phyloP scores from a whole-genome alignment of 768 basidiomycete species.

The Lactifluus pinguis region DNA sequence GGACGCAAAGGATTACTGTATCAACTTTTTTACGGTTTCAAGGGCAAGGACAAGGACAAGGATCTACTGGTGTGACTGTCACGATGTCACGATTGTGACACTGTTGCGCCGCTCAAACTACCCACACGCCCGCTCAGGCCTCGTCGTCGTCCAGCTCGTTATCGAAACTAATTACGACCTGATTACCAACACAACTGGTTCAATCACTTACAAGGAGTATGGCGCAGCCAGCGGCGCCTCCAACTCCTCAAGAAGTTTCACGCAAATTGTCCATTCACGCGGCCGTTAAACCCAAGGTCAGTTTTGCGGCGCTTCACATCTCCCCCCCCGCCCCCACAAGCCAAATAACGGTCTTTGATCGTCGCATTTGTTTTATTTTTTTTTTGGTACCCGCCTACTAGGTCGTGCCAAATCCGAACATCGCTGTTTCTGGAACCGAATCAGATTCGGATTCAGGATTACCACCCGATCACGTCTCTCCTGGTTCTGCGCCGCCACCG shows the following conservation, averaged over 20 bases:
- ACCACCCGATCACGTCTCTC: slow-evolving; percentile 36
- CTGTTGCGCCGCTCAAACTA: not conserved
- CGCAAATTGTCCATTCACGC: slow-evolving; percentile 78
- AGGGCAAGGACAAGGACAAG: not conserved
- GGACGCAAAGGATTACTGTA: not conserved
- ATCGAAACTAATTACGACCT: not conserved
- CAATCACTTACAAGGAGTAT: not conserved
- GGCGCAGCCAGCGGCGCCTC: slow-evolving; percentile 42
- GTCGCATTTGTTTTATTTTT: not conserved
- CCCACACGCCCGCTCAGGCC: not conserved
- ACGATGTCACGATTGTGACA: slow-evolving; percentile 6
- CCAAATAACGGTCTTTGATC: too few species aligned
- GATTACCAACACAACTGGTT: not conserved
- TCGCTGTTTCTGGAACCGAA: slow-evolving; percentile 61
- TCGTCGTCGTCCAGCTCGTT: slow-evolving; percentile 7
- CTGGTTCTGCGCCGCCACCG: slow-evolving; percentile 6
- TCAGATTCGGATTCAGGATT: slow-evolving; percentile 78
- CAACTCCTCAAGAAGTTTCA: slow-evolving; percentile 79
- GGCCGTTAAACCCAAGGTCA: slow-evolving; percentile 39
- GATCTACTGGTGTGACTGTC: not conserved
- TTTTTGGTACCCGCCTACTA: slow-evolving; percentile 7
- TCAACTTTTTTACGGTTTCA: not conserved
- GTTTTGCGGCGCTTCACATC: slow-evolving; percentile 10
- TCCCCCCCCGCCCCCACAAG: slow-evolving; percentile 18
- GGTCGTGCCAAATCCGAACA: slow-evolving; percentile 25